Evolutionary conservation across 805 yeast genomes (phyloP).

Genomic region (Candida maesae): DNA sequence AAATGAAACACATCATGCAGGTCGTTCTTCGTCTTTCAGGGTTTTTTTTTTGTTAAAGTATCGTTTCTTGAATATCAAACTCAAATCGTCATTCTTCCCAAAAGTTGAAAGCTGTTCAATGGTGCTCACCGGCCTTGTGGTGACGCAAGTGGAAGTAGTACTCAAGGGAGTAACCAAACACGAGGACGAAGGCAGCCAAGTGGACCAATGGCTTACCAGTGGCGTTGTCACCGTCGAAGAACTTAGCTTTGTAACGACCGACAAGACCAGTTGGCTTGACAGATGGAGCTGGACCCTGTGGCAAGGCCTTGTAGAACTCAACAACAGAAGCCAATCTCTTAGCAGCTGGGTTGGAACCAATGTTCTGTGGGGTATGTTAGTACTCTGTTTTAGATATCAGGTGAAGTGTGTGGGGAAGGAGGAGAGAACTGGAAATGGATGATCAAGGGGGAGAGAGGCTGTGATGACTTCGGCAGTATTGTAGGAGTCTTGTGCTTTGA

Average conservation of each 20-base stretch:
- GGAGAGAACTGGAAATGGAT: not conserved
- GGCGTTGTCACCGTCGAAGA: conserved; percentile 79
- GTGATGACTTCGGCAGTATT: not conserved
- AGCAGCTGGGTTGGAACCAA: conserved; percentile 94
- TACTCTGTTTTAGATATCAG: conserved; percentile 6
- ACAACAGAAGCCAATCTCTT: conserved; percentile 95
- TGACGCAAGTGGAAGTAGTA: conserved; percentile 85
- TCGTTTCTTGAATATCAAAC: conserved; percentile 8
- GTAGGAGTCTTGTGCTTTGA: too few species aligned
- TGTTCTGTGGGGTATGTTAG: conserved; percentile 49
- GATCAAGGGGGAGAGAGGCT: too few species aligned
- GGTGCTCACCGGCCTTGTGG: conserved; percentile 46
- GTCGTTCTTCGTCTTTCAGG: not conserved
- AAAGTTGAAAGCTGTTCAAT: conserved; percentile 14
- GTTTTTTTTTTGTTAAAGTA: not conserved
- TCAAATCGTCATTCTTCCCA: not conserved
- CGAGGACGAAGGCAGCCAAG: conserved; percentile 61
- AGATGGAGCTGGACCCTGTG: conserved; percentile 87
- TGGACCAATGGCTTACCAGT: conserved; percentile 82
- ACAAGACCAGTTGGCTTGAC: conserved; percentile 63
- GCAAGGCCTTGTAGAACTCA: conserved; percentile 91
- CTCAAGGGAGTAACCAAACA: conserved; percentile 86
- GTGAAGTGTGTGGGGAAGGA: too few species aligned
- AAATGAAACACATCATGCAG: not conserved
- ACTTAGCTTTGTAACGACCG: conserved; percentile 81